These are phyloP conservation scores for Helicostylum pulchrum DNA, from an alignment of 192 early-diverging fungal species.

Conservation along the genomic window DNA sequence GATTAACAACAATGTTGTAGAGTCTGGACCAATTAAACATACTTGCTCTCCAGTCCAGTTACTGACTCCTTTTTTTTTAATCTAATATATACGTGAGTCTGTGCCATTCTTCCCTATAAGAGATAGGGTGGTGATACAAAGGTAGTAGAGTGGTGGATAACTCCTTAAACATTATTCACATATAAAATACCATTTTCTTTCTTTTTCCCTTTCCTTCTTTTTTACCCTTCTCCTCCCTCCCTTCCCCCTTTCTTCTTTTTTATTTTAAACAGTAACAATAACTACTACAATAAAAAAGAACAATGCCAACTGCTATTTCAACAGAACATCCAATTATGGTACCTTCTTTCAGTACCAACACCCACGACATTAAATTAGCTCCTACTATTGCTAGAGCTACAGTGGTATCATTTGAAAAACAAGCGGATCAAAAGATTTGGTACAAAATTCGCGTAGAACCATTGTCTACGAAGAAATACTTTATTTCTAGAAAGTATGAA, in stretches of 20 bases:
- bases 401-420: conserved; percentile 23
- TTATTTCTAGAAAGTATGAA: conserved; percentile 29
- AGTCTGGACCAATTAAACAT: not conserved
- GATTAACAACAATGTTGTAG: not conserved
- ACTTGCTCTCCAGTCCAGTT: conserved; percentile 7
- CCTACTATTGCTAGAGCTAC: conserved; percentile 18
- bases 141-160: too few species aligned
- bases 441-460: conserved; percentile 25
- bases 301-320: not conserved
- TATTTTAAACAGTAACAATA: not conserved
- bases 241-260: not conserved
- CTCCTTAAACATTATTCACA: conserved; percentile 2
- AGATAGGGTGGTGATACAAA: too few species aligned
- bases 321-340: too few species aligned
- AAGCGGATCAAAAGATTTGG: conserved; percentile 33
- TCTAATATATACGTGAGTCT: not conserved
- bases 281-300: not conserved
- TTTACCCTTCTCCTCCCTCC: not conserved
- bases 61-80: conserved; percentile 4
- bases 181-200: conserved; percentile 4
- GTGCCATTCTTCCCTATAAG: not conserved
- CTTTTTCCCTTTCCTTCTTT: not conserved
- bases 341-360: not conserved
- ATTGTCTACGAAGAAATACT: conserved; percentile 8
- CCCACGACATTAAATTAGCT: conserved; percentile 18